Evolutionary conservation across 805 yeast genomes (phyloP).

Genomic region (Torulaspora maleeae): DNA sequence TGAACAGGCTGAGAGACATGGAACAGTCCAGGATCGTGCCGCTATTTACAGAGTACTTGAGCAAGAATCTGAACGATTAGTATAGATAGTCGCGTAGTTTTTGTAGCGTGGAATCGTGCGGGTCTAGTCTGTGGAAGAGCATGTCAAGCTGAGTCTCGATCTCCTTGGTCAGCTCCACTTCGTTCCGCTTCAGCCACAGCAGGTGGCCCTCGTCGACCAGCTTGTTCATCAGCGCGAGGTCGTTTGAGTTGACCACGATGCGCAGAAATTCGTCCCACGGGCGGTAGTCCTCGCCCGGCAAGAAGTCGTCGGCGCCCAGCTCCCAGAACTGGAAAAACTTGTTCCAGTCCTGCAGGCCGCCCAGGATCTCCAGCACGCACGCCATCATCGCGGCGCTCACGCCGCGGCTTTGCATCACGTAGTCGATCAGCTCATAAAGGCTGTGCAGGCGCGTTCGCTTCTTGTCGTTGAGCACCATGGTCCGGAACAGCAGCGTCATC

Average conservation of each 20-base stretch:
- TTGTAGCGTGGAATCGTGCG: slow-evolving; percentile 9
- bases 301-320: slow-evolving; percentile 7
- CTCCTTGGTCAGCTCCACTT: slow-evolving; percentile 19
- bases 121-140: slow-evolving; percentile 18
- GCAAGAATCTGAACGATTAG: slow-evolving; percentile 47
- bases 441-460: slow-evolving; percentile 15
- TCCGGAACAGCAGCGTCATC: slow-evolving; percentile 18
- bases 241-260: slow-evolving; percentile 17
- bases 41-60: slow-evolving; percentile 73
- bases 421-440: slow-evolving; percentile 22
- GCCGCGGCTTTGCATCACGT: slow-evolving; percentile 7
- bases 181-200: slow-evolving; percentile 25
- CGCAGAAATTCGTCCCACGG: slow-evolving; percentile 28
- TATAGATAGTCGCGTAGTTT: slow-evolving; percentile 7
- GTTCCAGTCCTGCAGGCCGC: slow-evolving; percentile 22
- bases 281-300: slow-evolving; percentile 20
- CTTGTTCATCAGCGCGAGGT: slow-evolving; percentile 14
- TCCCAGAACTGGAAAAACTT: slow-evolving; percentile 28
- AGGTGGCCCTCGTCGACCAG: slow-evolving; percentile 24
- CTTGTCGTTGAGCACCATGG: slow-evolving; percentile 17
- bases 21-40: slow-evolving; percentile 64
- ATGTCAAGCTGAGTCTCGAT: slow-evolving; percentile 13
- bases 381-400: slow-evolving; percentile 14
- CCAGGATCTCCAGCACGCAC: slow-evolving; percentile 19
- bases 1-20: slow-evolving; percentile 74